Percentiles rank a stretch among this genome's conserved stretches.
Evolutionary conservation across 805 yeast genomes (phyloP).

Genomic region (Wilhelminamyces savonicus): DNA sequence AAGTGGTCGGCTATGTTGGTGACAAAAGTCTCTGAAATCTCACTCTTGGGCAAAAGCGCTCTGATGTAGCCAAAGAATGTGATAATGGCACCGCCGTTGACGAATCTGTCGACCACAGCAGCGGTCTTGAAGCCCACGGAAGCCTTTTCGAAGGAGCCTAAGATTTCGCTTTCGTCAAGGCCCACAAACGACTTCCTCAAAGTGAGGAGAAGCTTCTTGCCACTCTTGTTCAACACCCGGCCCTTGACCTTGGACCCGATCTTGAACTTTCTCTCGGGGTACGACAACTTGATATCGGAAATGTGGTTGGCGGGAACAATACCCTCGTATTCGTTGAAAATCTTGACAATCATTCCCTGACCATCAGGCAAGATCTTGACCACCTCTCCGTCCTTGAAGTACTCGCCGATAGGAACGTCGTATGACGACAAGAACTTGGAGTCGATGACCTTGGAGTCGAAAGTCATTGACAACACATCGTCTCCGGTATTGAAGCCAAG

Average conservation of each 20-base stretch:
- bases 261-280: conserved; percentile 91
- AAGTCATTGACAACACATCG: conserved; percentile 56
- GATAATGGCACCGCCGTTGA: conserved; percentile 73
- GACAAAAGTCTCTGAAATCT: conserved; percentile 86
- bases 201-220: conserved; percentile 53
- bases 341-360: conserved; percentile 60
- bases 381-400: conserved; percentile 47
- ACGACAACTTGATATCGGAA: conserved; percentile 74
- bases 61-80: conserved; percentile 73
- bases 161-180: conserved; percentile 49
- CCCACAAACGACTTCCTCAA: conserved; percentile 79
- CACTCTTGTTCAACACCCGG: conserved; percentile 54
- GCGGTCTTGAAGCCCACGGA: conserved; percentile 46
- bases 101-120: conserved; percentile 70
- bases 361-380: conserved; percentile 48
- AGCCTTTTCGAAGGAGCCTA: conserved; percentile 33
- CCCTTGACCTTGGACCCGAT: conserved; percentile 77
- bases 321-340: conserved; percentile 67
- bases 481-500: conserved; percentile 65
- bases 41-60: conserved; percentile 81
- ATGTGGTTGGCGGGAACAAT: conserved; percentile 69
- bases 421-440: conserved; percentile 60
- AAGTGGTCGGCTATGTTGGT: conserved; percentile 71
- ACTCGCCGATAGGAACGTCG: conserved; percentile 75
- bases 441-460: conserved; percentile 59